Percentiles rank a stretch among this genome's conserved stretches.
phyloP scores from a whole-genome alignment of 108 stramenopile species.

The Skeletonema marinoi region DNA sequence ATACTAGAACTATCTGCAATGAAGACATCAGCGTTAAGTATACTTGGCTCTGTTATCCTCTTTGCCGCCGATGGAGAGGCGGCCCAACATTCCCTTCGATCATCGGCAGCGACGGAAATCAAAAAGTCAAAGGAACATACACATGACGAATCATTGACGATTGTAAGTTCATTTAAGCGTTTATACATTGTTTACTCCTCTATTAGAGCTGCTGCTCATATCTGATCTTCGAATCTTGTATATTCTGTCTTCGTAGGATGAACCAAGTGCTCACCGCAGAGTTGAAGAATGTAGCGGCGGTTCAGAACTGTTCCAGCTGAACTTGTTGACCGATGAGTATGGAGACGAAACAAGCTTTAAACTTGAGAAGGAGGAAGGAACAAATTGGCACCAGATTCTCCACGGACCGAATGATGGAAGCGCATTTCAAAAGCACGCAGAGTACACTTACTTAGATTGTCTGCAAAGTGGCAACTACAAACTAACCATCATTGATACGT shows the following conservation, averaged over 20 bases:
- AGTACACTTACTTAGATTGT: conserved; percentile 3
- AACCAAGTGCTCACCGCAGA: background rate
- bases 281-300: background rate
- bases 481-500: background rate
- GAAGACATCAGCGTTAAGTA: background rate
- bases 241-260: background rate
- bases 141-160: conserved; percentile 2
- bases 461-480: conserved; percentile 2
- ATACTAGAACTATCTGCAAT: background rate
- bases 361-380: background rate
- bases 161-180: conserved; percentile 1
- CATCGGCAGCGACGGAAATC: background rate
- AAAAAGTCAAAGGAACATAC: background rate
- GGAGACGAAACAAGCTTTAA: conserved; percentile 2
- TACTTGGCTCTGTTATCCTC: conserved; percentile 1
- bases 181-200: background rate
- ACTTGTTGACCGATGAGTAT: conserved; percentile 1
- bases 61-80: conserved; percentile 7
- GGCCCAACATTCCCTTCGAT: background rate
- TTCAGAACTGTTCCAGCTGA: background rate
- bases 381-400: background rate
- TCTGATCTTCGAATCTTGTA: background rate
- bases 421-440: background rate
- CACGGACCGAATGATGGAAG: background rate
- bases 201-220: background rate